Base-by-base conservation (phyloP, 257 asterid species). In the Paraleonurus japonicus region DNA sequence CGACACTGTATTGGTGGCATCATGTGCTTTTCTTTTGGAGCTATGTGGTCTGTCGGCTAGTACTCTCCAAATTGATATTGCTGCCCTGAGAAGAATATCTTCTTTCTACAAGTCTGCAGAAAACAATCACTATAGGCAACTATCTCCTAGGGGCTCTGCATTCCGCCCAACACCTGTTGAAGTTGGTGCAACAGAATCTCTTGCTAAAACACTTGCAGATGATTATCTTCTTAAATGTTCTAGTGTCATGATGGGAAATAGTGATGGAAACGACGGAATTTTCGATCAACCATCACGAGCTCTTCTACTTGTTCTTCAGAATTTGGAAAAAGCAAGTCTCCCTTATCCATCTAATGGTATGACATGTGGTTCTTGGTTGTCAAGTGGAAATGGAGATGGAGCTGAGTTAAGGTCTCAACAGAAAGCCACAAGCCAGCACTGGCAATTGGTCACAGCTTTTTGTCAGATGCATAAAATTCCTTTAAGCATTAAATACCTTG, bases 341-440 rank as follows among this genome's bases (percentile, higher is more conserved):
- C 97, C 93, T 61, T 70, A 76, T 73, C 81, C 84, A 65, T 79
- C 82, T 72, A 86, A 75, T 73, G 95, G 91, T 72, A 71, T 82
- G 79, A 89, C 96, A 26, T 88, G 94, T 82, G 99, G 99, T 16
- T 84, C 90, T 73, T 95, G 99, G 99, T 81, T 95, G 82, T 81
- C 81, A 4, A 85, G 84, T 79, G 99, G 96, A 70, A 83, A 79
- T 72, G 95, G 93, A 61, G 89, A 92, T 82, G 98, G 99, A 72
- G 81, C 88, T 74, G 90, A 84, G 51, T 79, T 95, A 71, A 92
- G 99, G 85, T 83, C 93, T 76, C 92, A 86, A 75, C 99, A 95
- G 79, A 95, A 95, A 83, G 77, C 90, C 79, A 76, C 95, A 66
- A 95, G 99, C 75, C 90, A 92, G 81, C 85, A 76, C 65, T 95